These are phyloP conservation scores for Aspergillus egyptiacus DNA, from an alignment of 495 filamentous ascomycete species.

Conservation along the genomic window DNA sequence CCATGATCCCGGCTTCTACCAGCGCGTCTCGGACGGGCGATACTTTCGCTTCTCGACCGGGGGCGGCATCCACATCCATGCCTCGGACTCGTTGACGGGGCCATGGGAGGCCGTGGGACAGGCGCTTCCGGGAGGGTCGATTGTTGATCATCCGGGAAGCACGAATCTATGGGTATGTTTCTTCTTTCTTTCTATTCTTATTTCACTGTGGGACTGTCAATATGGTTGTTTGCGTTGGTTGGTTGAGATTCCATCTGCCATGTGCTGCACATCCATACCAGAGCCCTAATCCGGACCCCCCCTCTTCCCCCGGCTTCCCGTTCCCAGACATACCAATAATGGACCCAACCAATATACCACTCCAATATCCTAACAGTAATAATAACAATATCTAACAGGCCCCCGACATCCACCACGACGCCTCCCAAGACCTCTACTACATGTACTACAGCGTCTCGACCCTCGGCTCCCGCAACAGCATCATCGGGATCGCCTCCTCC, in stretches of 20 bases:
- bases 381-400: constrained; percentile 39
- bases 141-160: constrained; percentile 49
- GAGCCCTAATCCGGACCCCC: not conserved
- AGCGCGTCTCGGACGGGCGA: constrained; percentile 55
- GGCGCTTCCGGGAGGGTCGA: constrained; percentile 51
- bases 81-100: constrained; percentile 50
- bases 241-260: too few relatives aligned
- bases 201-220: not conserved
- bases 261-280: too few relatives aligned
- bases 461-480: constrained; percentile 57
- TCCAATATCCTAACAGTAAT: not conserved
- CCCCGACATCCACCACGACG: constrained; percentile 55
- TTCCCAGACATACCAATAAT: too few relatives aligned
- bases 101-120: constrained; percentile 59
- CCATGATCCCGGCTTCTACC: constrained; percentile 61
- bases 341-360: too few relatives aligned
- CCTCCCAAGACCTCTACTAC: constrained; percentile 50
- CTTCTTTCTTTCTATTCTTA: not conserved
- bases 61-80: constrained; percentile 53
- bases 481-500: constrained; percentile 66
- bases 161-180: constrained; percentile 53
- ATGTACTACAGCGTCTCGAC: constrained; percentile 65
- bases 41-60: constrained; percentile 72
- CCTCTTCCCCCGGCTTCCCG: too few relatives aligned
- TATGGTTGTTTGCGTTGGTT: too few relatives aligned